A percentile compares a stretch with the other conserved stretches of the same genome.
Evolutionary conservation across 192 early-diverging fungal genomes (phyloP).

Genomic region (Chytriomyces confervae): DNA sequence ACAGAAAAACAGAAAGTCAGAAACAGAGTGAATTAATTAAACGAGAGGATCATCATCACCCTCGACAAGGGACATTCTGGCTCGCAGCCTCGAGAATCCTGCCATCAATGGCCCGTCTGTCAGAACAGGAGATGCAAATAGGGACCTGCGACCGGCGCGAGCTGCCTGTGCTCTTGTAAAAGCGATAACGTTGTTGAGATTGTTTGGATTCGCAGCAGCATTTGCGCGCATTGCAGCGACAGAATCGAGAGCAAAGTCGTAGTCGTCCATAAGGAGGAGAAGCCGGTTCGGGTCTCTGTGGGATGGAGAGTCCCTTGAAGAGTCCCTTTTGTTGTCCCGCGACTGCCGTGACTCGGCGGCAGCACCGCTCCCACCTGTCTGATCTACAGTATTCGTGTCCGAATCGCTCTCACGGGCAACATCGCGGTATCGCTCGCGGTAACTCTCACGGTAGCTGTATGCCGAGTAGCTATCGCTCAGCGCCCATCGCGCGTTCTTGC

Average conservation of each 20-base stretch:
- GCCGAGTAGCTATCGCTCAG: constrained; percentile 38
- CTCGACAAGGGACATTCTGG: constrained; percentile 56
- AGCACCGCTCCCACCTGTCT: background rate
- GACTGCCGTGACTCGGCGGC: background rate
- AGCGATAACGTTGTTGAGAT: background rate
- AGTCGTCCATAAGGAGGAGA: too few species aligned
- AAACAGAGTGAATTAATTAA: background rate
- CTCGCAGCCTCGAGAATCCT: constrained; percentile 70
- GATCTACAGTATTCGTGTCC: background rate
- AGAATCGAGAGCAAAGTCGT: too few species aligned
- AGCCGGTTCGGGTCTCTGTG: too few species aligned
- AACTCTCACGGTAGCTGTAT: constrained; percentile 54
- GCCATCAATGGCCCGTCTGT: constrained; percentile 71
- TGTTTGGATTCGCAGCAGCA: background rate
- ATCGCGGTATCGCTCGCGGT: background rate
- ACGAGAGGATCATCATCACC: background rate
- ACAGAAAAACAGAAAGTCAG: background rate
- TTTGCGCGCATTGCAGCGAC: too few species aligned
- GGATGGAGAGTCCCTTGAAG: too few species aligned
- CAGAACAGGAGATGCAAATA: background rate
- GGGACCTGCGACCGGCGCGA: background rate
- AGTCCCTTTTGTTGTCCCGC: background rate
- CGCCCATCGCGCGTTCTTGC: constrained; percentile 80
- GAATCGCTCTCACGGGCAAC: background rate
- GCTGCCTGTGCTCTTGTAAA: background rate